Evolutionary conservation across 805 yeast genomes (phyloP).

Genomic region (Myxozyma vanderwaltii): DNA sequence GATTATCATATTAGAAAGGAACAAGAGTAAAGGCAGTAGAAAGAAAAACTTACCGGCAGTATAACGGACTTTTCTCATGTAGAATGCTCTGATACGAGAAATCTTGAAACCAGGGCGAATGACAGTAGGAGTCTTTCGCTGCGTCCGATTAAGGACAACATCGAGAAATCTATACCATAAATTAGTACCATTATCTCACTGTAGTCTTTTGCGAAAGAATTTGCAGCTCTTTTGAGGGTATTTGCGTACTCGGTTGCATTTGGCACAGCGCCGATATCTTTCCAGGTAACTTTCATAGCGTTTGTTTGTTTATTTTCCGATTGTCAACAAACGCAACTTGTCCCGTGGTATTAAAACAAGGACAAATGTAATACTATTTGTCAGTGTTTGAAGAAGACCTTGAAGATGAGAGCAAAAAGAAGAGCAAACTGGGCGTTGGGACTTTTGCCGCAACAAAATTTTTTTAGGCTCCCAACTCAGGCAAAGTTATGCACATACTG

Average conservation of each 20-base stretch:
- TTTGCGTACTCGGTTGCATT: conserved; percentile 66
- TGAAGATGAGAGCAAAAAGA: background rate
- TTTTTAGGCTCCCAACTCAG: conserved; percentile 1
- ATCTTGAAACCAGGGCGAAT: conserved; percentile 95
- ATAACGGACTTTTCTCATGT: conserved; percentile 96
- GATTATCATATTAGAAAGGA: background rate
- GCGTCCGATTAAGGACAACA: conserved; percentile 94
- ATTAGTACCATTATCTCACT: background rate
- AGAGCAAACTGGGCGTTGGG: background rate
- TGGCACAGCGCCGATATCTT: conserved; percentile 95
- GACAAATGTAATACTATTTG: background rate
- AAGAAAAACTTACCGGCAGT: conserved; percentile 59
- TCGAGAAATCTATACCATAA: conserved; percentile 61
- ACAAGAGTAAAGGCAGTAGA: background rate
- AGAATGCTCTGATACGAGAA: conserved; percentile 93
- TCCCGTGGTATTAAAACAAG: background rate
- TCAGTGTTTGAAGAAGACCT: background rate
- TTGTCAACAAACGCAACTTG: background rate
- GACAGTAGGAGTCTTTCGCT: conserved; percentile 98
- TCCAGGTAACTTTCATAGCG: conserved; percentile 94
- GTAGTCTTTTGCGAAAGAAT: background rate
- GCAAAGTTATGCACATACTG: background rate
- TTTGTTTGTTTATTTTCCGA: background rate
- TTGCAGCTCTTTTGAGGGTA: background rate
- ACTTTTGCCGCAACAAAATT: conserved; percentile 2